Evolutionary conservation across 2,329 filamentous ascomycete genomes (phyloP), one percentile per base, ranked within the genome.

Genomic region (Endothia cerciana): DNA sequence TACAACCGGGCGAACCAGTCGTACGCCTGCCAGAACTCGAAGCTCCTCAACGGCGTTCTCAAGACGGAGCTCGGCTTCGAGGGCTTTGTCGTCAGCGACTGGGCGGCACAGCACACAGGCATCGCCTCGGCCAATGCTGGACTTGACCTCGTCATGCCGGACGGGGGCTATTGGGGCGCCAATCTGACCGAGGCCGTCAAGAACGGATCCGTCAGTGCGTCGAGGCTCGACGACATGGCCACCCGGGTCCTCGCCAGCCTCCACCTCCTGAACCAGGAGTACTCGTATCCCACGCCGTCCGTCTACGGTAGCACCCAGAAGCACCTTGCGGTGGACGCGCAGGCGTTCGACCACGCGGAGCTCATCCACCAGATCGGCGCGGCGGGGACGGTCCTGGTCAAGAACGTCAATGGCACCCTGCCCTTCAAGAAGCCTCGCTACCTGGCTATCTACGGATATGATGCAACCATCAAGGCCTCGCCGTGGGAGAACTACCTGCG

Each of bases 81-180:
- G 76, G 90, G 90, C 0, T 91, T 89, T 70, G 84, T 92, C 1
- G 83, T 89, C 56, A 83, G 85, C 0, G 90, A 93, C 72, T 92
- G 89, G 88, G 74, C 77, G 30, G 90, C 87, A 1, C 88, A 91
- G 62, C 88, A 91, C 70, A 79, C 85, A 0, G 89, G 89, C 41
- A 83, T 90, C 8, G 83, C 82, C 1, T 83, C 83, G 4, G 82
- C 89, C 1, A 77, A 88, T 61, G 87, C 89, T 1, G 91, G 91
- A 28, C 74, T 93, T 38, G 90, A 93, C 72, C 87, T 92, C 83
- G 85, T 83, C 11, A 92, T 93, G 90, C 89, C 89, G 0, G 76
- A 69, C 6, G 75, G 73, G 0, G 62, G 67, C 0, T 78, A 76
- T 38, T 68, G 64, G 63, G 66, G 83, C 19, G 70, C 73, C 4